Evolutionary conservation across 768 basidiomycete species (phyloP), one percentile per base, ranked within the genome.

Genomic region (Boletus reticuloceps): DNA sequence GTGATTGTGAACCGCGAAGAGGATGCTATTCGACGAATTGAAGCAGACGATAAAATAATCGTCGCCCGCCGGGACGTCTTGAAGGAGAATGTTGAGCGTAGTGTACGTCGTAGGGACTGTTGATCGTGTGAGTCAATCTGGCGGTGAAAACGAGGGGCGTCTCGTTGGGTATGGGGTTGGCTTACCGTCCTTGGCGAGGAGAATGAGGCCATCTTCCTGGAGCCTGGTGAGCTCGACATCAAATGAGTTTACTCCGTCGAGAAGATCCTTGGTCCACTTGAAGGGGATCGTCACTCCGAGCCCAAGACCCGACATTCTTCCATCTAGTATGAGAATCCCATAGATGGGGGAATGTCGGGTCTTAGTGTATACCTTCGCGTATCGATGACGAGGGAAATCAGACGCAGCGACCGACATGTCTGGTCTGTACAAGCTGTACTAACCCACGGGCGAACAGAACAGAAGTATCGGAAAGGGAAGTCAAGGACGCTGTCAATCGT

Each of bases 1-100:
- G 81, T 74, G 64, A 92, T 74, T 17, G 81, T 67, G 70, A 92
- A 92, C 1, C 79, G 76, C 14, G 74, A 69, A 1, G 90, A 91
- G n/a, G n/a, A n/a, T n/a, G n/a, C n/a, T n/a, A n/a, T n/a, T n/a
- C n/a, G n/a, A n/a, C n/a, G n/a, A n/a, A n/a, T 92, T 88, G 54
- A 89, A 69, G 74, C 89, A 88, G 51, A 90, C 65, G 39, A 91
- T 69, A 69, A 84, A 91, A 70, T 91, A 92, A 74, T 92, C 90
- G 70, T 90, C 81, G 50, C 76, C 89, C 4, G 77, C 53, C 0
- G 89, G 88, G 17, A 90, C 74, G 64, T 86, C 79, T 66, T 84
- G 73, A 1, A 91, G 65, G 54, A 77, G 67, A 51, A 92, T 70
- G 59, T 91, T 91, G 57, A 92, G 65, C 3, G 76, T 69, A 13